Evolutionary conservation across 1,139 yeast species (phyloP), one percentile per base, ranked within the genome.

Genomic region (Kurtzmaniella quercitrusa): DNA sequence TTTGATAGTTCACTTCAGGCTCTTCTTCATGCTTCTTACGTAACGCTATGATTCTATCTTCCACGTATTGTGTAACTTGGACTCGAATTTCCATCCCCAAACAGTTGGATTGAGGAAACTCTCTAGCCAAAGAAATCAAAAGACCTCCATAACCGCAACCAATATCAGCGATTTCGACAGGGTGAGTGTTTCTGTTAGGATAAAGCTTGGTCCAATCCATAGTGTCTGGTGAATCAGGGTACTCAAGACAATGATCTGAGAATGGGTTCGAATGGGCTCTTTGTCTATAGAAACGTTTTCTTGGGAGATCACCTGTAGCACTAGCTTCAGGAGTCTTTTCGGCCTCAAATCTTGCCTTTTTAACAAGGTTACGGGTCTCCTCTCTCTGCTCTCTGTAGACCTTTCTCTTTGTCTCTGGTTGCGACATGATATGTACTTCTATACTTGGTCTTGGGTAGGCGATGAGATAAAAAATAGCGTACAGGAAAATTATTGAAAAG

Each of bases 111-210:
- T 84, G 77, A 1, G 94, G 91, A 50, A 84, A 84, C 43, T 70
- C 80, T 2, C 91, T 86, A 2, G 96, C 85, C 45, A 93, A 73
- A 41, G 88, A 85, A 39, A 87, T 81, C 56, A 88, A 63, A 46
- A 93, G 72, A 0, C 99, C 99, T 40, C 99, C 99, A 61, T 87
- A 93, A 1, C 99, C 99, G 67, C 99, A 93, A 14, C 99, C 99
- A 46, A 93, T 80, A 60, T 93, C 99, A 3, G 98, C 98, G 44
- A 93, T 84, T 44, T 89, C 93, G 12, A 94, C 98, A 37, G 73
- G 59, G 42, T 74, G 65, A 49, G 79, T 76, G 43, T 61, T 62
- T 52, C 63, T 78, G 17, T 69, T 66, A 2, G 97, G 98, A 54
- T 82, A 93, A 45, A 84, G 67, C 53, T 69, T 74, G 0, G 74